phyloP scores from a whole-genome alignment of 768 basidiomycete genomes.

The Coprinellus micaceus region DNA sequence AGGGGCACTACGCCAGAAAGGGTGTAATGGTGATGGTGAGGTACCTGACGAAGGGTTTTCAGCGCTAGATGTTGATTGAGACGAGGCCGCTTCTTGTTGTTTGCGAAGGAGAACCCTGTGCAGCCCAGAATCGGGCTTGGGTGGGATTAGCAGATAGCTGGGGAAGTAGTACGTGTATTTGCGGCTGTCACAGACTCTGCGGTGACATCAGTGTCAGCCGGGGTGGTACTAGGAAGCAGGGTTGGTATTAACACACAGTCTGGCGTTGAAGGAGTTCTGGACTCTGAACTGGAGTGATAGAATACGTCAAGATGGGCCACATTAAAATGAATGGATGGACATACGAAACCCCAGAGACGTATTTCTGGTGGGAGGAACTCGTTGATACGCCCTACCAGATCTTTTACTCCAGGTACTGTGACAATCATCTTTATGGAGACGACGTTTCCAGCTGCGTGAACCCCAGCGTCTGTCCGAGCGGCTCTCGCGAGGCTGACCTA shows the following conservation, averaged over 20 bases:
- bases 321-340: constrained; percentile 24
- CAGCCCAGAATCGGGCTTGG: constrained; percentile 70
- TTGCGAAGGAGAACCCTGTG: constrained; percentile 27
- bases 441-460: constrained; percentile 94
- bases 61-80: constrained; percentile 9
- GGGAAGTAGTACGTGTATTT: constrained; percentile 98
- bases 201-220: too few relatives aligned
- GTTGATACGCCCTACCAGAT: constrained; percentile 75
- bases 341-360: constrained; percentile 84
- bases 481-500: constrained; percentile 84
- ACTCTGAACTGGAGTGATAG: constrained; percentile 49
- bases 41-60: too few relatives aligned
- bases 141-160: constrained; percentile 87
- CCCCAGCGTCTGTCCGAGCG: constrained; percentile 94
- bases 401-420: constrained; percentile 62
- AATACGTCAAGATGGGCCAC: constrained; percentile 1
- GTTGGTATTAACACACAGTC: constrained; percentile 41
- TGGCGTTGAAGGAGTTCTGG: constrained; percentile 80
- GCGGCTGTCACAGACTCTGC: constrained; percentile 86
- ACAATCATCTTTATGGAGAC: constrained; percentile 90
- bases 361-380: constrained; percentile 87
- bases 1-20: constrained; percentile 57
- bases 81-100: constrained; percentile 2
- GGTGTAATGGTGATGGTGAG: constrained; percentile 29
- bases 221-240: constrained; percentile 1